phyloP scores from a whole-genome alignment of 805 yeast species.

The Lipomyces kockii region DNA sequence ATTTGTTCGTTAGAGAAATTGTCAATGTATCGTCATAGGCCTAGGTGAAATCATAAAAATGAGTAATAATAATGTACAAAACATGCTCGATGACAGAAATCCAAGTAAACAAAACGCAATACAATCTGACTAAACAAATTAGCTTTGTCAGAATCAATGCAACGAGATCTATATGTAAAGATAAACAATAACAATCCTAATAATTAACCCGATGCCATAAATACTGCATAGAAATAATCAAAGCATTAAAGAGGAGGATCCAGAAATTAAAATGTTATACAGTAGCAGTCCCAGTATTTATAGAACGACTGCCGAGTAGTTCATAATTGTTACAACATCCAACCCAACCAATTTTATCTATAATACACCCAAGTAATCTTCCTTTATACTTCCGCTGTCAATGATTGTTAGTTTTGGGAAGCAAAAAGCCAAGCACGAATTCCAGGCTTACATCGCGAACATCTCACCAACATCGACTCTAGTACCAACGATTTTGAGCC shows the following conservation, averaged over 20 bases:
- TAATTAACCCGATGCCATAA: neutral
- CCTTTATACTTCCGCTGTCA: constrained; percentile 83
- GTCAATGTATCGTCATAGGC: no score
- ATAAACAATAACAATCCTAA: neutral
- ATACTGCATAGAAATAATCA: constrained; percentile 3
- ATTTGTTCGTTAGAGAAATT: no score
- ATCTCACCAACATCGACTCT: constrained; percentile 96
- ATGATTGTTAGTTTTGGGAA: neutral
- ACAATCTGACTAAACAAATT: neutral
- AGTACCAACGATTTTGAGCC: constrained; percentile 96
- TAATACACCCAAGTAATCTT: constrained; percentile 91
- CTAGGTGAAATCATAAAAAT: neutral
- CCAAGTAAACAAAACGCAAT: neutral
- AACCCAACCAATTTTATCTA: constrained; percentile 37
- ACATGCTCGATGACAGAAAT: neutral
- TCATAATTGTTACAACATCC: neutral
- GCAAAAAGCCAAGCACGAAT: neutral
- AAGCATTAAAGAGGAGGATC: neutral
- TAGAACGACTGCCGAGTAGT: neutral
- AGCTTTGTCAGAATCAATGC: neutral
- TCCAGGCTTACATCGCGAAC: constrained; percentile 67
- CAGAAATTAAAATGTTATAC: neutral
- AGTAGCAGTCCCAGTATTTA: neutral
- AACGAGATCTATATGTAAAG: neutral
- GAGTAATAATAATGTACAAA: neutral